Evolutionary conservation across 2,329 filamentous ascomycete genomes (phyloP), one percentile per base, ranked within the genome.

Genomic region (Neurospora crassa): DNA sequence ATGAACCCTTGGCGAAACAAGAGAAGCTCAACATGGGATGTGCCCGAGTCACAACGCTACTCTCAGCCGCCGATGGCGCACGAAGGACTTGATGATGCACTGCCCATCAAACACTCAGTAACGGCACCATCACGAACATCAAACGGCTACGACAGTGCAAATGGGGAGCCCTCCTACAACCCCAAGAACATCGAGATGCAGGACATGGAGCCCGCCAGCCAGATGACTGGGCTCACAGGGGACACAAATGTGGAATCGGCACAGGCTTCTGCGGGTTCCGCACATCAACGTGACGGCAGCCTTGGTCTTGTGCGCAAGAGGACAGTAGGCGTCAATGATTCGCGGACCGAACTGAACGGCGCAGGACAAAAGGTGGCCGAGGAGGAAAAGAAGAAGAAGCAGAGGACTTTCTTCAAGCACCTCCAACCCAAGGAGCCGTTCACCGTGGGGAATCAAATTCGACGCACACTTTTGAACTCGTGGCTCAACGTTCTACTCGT

Each of bases 401-500:
- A 84, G 71, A 81, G 83, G 70, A 81, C 80, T 8, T 74, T 87
- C 40, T 81, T 87, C 77, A 83, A 83, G 45, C 78, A 83, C 41
- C 77, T 87, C 20, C 73, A 83, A n/a, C 84, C 85, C 12, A 86
- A 85, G 75, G 81, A 83, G 71, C 84, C 86, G 2, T 91, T 88
- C 72, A 91, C 89, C 0, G 77, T 87, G 10, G 81, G 81, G 72
- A 90, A 90, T 76, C 92, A 94, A 80, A 80, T 94, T 68, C 88
- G 89, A 75, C 89, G 91, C 20, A 94, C 93, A 0, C 76, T 97
- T 3, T 87, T 97, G 75, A 90, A 88, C 76, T 96, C 92, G 0
- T 97, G 92, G 89, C 91, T 97, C 82, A 97, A 97, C 78, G 78
- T 97, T 34, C 82, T 97, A 37, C 83, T 97, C 29, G 69, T 97